Evolutionary conservation across 2,329 filamentous ascomycete species (phyloP).

Genomic region (Colletotrichum sublineola): DNA sequence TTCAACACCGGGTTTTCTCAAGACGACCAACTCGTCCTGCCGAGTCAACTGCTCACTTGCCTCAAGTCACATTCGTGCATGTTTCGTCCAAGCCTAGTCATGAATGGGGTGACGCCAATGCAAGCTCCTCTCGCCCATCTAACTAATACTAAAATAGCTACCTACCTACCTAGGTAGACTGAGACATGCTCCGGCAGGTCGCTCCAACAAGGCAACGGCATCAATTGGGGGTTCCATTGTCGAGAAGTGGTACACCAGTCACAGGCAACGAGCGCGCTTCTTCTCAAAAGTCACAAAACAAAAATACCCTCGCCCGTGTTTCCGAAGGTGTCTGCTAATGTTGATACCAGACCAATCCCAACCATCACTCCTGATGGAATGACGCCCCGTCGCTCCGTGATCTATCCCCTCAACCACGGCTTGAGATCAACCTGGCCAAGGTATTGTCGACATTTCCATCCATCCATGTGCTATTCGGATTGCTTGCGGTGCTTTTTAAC

Average conservation of each 20-base stretch:
- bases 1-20: too few species aligned
- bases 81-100: neutral
- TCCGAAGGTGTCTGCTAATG: slow-evolving; percentile 15
- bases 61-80: slow-evolving; percentile 33
- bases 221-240: neutral
- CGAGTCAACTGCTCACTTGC: slow-evolving; percentile 26
- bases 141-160: slow-evolving; percentile 16
- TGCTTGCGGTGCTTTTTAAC: neutral
- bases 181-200: slow-evolving; percentile 32
- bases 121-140: slow-evolving; percentile 13
- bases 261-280: neutral
- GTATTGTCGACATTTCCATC: neutral
- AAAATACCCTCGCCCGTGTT: neutral
- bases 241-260: slow-evolving; percentile 5
- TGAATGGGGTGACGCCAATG: slow-evolving; percentile 17
- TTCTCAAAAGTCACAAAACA: slow-evolving; percentile 25
- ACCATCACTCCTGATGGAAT: slow-evolving; percentile 25
- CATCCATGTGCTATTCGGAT: neutral
- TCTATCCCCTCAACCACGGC: neutral
- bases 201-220: slow-evolving; percentile 9
- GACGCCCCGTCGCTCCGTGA: slow-evolving; percentile 37
- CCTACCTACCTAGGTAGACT: neutral
- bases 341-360: slow-evolving; percentile 16
- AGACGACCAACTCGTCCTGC: neutral
- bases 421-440: slow-evolving; percentile 4